A percentile compares a stretch with the other conserved stretches of the same genome.
phyloP scores from a whole-genome alignment of 2,329 filamentous ascomycete genomes.

The Endoconidiophora laricicola region DNA sequence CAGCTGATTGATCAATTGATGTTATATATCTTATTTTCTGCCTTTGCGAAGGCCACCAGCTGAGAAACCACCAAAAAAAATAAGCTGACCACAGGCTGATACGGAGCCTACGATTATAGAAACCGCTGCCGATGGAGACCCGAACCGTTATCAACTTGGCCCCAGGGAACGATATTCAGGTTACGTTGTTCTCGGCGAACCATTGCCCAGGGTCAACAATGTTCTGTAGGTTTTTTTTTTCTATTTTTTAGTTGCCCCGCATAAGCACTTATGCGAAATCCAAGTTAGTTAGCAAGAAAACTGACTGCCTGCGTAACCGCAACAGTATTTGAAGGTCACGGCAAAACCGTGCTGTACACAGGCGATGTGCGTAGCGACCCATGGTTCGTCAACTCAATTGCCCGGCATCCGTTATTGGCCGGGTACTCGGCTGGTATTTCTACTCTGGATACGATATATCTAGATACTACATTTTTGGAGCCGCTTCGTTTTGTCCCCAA shows the following conservation, averaged over 20 bases:
- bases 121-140: constrained; percentile 66
- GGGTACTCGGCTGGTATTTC: constrained; percentile 55
- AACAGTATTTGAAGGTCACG: constrained; percentile 56
- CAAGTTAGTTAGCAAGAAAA: no score
- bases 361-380: constrained; percentile 74
- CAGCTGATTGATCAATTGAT: no score
- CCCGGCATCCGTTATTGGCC: constrained; percentile 54
- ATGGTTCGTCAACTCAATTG: constrained; percentile 67
- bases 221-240: constrained; percentile 41
- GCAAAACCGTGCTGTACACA: constrained; percentile 66
- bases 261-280: no score
- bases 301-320: neutral
- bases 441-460: constrained; percentile 63
- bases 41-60: constrained; percentile 1
- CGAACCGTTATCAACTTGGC: constrained; percentile 60
- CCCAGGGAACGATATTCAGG: constrained; percentile 51
- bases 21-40: constrained; percentile 1
- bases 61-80: neutral
- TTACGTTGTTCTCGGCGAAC: constrained; percentile 81
- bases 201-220: constrained; percentile 83
- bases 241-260: neutral
- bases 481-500: constrained; percentile 40
- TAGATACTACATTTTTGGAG: constrained; percentile 64
- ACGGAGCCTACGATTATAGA: constrained; percentile 25
- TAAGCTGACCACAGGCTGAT: constrained; percentile 3